A percentile compares a stretch with the other conserved stretches of the same genome.
These are phyloP conservation scores for Talaromyces adpressus DNA, from an alignment of 495 filamentous ascomycete species.

Conservation along the genomic window DNA sequence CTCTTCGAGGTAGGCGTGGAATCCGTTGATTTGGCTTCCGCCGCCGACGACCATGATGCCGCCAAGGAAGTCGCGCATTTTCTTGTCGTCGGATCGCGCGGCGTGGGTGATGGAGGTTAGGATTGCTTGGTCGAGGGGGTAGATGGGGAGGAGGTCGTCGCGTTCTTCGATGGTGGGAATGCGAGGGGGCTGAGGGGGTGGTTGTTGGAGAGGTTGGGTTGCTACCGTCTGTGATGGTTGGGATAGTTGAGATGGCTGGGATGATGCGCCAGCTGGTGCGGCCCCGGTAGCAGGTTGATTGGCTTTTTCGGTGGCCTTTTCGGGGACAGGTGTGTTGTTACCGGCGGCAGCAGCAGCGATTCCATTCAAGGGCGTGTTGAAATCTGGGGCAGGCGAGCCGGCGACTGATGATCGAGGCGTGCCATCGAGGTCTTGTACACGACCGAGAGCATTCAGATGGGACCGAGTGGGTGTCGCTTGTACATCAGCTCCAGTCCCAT, in stretches of 20 bases:
- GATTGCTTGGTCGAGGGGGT: conserved; percentile 83
- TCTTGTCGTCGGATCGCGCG: conserved; percentile 82
- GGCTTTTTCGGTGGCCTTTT: neutral
- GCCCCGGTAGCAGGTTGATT: conserved; percentile 67
- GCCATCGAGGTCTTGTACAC: conserved; percentile 48
- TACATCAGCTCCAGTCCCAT: conserved; percentile 24
- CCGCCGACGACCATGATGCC: conserved; percentile 96
- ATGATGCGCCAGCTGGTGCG: conserved; percentile 47
- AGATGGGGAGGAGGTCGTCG: conserved; percentile 73
- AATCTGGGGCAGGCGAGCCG: conserved; percentile 78
- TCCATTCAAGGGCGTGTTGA: conserved; percentile 49
- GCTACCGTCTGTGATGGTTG: conserved; percentile 28
- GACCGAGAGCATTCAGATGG: conserved; percentile 34
- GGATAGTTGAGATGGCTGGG: conserved; percentile 12
- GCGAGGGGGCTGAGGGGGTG: conserved; percentile 24
- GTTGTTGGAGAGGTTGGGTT: conserved; percentile 26
- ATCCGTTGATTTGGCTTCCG: conserved; percentile 69
- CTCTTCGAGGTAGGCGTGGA: conserved; percentile 75
- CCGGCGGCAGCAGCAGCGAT: conserved; percentile 30
- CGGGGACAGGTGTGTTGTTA: conserved; percentile 23
- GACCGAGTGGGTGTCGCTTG: conserved; percentile 36
- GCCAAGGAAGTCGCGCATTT: conserved; percentile 82
- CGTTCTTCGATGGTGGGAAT: conserved; percentile 52
- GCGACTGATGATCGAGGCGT: conserved; percentile 81
- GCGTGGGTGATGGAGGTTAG: conserved; percentile 81